Percentiles rank a stretch among this genome's conserved stretches.
Conservation (phyloP, 768 basidiomycete species). For the Rhizopogon sp. region DNA sequence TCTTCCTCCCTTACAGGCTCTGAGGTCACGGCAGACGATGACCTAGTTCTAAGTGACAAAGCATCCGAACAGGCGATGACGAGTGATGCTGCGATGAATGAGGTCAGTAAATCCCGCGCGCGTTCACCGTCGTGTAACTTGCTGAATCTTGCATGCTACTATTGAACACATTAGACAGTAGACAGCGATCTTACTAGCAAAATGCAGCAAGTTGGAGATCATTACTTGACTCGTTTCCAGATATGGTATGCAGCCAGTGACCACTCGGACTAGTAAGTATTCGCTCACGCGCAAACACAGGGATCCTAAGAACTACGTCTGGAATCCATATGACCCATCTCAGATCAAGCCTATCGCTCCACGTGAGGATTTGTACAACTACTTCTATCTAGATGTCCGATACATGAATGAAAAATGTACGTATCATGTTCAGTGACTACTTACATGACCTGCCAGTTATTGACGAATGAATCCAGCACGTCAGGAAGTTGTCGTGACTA, state of each 20-base stretch:
- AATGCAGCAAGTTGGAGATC: neutral
- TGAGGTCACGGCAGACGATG: too few relatives aligned
- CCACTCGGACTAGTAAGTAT: neutral
- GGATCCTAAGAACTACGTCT: neutral
- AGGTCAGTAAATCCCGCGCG: too few relatives aligned
- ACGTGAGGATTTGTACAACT: slow-evolving; percentile 10
- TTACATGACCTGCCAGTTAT: too few relatives aligned
- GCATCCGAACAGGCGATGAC: neutral
- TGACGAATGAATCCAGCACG: neutral
- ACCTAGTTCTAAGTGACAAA: neutral
- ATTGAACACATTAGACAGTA: too few relatives aligned
- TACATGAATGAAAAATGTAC: neutral
- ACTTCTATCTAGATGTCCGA: slow-evolving; percentile 11
- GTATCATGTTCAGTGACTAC: neutral
- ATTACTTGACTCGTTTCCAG: neutral
- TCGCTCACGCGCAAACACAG: neutral
- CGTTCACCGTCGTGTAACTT: too few relatives aligned
- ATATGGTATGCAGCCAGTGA: neutral
- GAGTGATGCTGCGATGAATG: too few relatives aligned
- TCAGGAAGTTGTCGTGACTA: slow-evolving; percentile 4
- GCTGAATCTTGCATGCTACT: too few relatives aligned
- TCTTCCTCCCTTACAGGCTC: too few relatives aligned
- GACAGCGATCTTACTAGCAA: neutral
- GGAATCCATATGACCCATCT: neutral
- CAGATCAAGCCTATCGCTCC: slow-evolving; percentile 5